Evolutionary conservation across 2,329 filamentous ascomycete genomes (phyloP).

Genomic region (Cadophora sp.): DNA sequence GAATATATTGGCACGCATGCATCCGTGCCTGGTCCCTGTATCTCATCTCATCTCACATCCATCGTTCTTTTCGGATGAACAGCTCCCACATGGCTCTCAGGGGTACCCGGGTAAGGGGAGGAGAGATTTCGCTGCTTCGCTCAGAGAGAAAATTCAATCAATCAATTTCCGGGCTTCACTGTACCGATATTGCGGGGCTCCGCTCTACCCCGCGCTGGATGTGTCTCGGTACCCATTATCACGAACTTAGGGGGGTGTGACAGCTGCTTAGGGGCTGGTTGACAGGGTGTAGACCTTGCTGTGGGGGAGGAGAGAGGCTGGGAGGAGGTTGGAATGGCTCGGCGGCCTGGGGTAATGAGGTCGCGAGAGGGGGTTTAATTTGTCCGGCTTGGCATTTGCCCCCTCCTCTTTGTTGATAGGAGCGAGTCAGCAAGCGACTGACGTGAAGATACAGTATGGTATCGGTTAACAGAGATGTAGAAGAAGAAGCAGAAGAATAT

Average conservation of each 20-base stretch:
- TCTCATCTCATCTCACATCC: not conserved
- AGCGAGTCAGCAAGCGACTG: too few relatives aligned
- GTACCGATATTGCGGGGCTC: conserved; percentile 16
- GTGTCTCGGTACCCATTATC: conserved; percentile 7
- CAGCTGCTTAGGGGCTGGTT: not conserved
- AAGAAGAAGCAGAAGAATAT: too few relatives aligned
- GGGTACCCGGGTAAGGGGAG: not conserved
- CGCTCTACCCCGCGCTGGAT: conserved; percentile 4
- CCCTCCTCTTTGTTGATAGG: too few relatives aligned
- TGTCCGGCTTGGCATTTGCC: conserved; percentile 10
- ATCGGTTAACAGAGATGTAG: too few relatives aligned
- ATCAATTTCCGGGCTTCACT: conserved; percentile 10
- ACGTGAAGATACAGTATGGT: too few relatives aligned
- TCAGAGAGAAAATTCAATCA: not conserved
- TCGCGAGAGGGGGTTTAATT: conserved; percentile 9
- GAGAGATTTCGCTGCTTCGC: too few relatives aligned
- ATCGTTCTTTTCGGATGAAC: not conserved
- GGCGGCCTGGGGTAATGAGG: not conserved
- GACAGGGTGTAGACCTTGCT: not conserved
- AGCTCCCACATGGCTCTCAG: not conserved
- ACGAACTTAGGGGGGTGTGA: not conserved
- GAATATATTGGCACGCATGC: conserved; percentile 3
- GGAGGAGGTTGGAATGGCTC: not conserved
- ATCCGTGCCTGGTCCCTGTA: not conserved
- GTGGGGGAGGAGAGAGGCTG: not conserved